Conservation (phyloP, 768 basidiomycete species). For the Kondoa malvinella region DNA sequence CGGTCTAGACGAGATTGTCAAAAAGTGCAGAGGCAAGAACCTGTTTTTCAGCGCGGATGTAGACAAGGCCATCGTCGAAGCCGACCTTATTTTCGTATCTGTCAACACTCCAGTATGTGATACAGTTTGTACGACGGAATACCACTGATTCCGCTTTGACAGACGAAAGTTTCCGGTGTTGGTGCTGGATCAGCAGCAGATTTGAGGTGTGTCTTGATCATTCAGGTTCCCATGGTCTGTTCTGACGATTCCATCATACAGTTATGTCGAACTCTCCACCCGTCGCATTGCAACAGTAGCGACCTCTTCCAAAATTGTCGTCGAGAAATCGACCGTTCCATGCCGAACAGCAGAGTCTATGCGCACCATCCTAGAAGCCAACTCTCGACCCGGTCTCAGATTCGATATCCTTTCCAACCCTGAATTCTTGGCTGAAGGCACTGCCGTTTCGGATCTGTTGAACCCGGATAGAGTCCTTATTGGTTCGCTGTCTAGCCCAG, state of each 20-base stretch:
- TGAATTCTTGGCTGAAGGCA: constrained; percentile 97
- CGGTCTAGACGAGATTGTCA: constrained; percentile 79
- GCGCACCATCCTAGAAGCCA: constrained; percentile 97
- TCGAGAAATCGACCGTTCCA: constrained; percentile 97
- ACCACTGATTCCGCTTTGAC: not conserved
- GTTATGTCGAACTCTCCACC: constrained; percentile 93
- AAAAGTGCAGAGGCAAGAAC: constrained; percentile 72
- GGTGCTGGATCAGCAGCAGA: constrained; percentile 97
- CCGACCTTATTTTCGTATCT: constrained; percentile 93
- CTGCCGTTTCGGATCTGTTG: constrained; percentile 78
- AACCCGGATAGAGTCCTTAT: constrained; percentile 89
- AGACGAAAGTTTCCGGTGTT: constrained; percentile 88
- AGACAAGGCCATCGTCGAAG: constrained; percentile 65
- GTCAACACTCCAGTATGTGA: constrained; percentile 64
- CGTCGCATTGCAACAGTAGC: constrained; percentile 88
- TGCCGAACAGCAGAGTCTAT: constrained; percentile 98
- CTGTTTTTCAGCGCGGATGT: constrained; percentile 94
- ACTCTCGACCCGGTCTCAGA: constrained; percentile 72
- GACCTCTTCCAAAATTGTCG: constrained; percentile 83
- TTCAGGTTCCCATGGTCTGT: constrained; percentile 3
- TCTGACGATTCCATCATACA: constrained; percentile 30
- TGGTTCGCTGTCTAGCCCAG: constrained; percentile 76
- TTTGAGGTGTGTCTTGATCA: constrained; percentile 55
- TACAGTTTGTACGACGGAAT: not conserved
- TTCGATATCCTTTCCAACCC: constrained; percentile 99